Evolutionary conservation across 345 rosid genomes (phyloP).

Genomic region (Ceriops decandra): DNA sequence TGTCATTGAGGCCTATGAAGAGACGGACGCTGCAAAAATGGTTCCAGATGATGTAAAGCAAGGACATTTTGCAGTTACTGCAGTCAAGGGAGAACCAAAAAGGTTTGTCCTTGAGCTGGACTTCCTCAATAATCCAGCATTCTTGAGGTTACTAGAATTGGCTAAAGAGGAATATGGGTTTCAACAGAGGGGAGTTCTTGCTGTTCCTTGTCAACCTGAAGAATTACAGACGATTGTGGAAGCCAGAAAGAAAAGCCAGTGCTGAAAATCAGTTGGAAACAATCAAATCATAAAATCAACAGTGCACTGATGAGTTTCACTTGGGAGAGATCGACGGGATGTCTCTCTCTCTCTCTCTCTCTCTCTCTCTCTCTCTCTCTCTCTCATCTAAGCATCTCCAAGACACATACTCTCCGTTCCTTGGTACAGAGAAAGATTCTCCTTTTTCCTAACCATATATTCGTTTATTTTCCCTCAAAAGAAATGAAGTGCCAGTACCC

Average conservation of each 20-base stretch:
- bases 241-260: slow-evolving; percentile 12
- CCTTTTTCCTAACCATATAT: neutral
- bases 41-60: slow-evolving; percentile 40
- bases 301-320: neutral
- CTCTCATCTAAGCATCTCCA: slow-evolving; percentile 2
- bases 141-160: slow-evolving; percentile 41
- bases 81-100: slow-evolving; percentile 35
- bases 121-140: slow-evolving; percentile 40
- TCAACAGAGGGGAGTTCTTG: slow-evolving; percentile 40
- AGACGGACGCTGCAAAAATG: slow-evolving; percentile 13
- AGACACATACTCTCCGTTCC: neutral
- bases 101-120: slow-evolving; percentile 52
- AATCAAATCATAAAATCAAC: neutral
- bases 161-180: slow-evolving; percentile 56
- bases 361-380: neutral
- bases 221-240: slow-evolving; percentile 41
- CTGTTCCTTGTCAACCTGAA: slow-evolving; percentile 56
- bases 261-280: slow-evolving; percentile 11
- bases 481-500: too few relatives aligned
- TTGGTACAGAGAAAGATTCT: neutral
- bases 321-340: neutral
- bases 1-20: slow-evolving; percentile 9
- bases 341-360: too few relatives aligned
- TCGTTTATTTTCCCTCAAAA: neutral
- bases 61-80: slow-evolving; percentile 49